phyloP scores from a whole-genome alignment of 108 stramenopile genomes.

The Aurantiochytrium sp. region DNA sequence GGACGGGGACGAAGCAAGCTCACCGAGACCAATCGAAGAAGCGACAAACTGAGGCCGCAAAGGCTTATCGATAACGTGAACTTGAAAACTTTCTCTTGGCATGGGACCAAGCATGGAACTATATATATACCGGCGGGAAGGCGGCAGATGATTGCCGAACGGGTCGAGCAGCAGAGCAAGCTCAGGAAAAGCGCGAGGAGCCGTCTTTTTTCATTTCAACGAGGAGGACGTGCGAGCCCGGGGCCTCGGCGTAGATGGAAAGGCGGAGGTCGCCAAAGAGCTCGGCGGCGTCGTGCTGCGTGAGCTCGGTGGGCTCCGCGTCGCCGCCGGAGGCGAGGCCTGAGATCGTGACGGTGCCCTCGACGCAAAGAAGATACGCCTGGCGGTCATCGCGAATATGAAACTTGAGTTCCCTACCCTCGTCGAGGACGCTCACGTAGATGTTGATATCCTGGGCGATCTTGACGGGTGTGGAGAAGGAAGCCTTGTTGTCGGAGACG shows the following conservation, averaged over 20 bases:
- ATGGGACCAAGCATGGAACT: too few species aligned
- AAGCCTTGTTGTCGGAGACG: conserved; percentile 51
- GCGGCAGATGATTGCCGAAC: too few species aligned
- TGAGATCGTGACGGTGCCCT: conserved; percentile 47
- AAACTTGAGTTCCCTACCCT: conserved; percentile 37
- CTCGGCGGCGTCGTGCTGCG: conserved; percentile 35
- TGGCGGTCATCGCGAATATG: conserved; percentile 51
- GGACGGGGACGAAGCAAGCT: too few species aligned
- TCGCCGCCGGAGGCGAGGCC: background rate
- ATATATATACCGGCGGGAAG: too few species aligned
- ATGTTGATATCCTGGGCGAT: conserved; percentile 66
- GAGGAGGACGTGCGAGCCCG: conserved; percentile 1
- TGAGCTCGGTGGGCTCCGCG: background rate
- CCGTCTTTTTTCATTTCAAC: conserved; percentile 31
- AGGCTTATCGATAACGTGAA: too few species aligned
- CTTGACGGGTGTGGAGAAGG: conserved; percentile 53
- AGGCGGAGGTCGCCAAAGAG: background rate
- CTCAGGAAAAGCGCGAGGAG: background rate
- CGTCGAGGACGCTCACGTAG: conserved; percentile 64
- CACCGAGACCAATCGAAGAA: too few species aligned
- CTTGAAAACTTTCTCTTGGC: too few species aligned
- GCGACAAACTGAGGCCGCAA: too few species aligned
- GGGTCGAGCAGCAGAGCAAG: too few species aligned
- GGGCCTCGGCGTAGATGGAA: background rate
- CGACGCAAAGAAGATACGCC: conserved; percentile 70